Evolutionary conservation across 495 filamentous ascomycete genomes (phyloP).

Genomic region (Neurospora sp.): DNA sequence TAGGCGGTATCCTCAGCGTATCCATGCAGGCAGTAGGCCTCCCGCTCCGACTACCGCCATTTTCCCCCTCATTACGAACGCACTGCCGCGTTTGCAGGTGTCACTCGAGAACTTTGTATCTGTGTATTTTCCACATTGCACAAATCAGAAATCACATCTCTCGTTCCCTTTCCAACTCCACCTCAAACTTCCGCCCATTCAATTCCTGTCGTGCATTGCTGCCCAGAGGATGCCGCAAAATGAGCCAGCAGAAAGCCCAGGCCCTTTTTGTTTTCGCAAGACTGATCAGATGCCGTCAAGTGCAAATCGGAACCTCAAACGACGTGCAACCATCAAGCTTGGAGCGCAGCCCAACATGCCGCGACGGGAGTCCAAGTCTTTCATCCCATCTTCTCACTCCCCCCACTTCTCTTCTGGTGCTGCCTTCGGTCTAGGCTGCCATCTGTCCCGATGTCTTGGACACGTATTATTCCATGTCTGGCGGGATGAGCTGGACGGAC

Average conservation of each 20-base stretch:
- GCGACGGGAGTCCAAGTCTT: not conserved
- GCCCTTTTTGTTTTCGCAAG: not conserved
- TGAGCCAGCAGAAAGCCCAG: not conserved
- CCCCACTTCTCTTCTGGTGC: not conserved
- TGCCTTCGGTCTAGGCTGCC: not conserved
- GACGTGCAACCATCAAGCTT: not conserved
- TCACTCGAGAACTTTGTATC: not conserved
- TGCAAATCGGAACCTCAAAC: not conserved
- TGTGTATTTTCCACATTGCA: not conserved
- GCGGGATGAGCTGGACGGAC: not conserved
- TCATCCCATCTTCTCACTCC: not conserved
- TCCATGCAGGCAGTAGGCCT: not conserved
- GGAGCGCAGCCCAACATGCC: not conserved
- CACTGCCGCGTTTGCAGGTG: not conserved
- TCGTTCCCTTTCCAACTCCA: not conserved
- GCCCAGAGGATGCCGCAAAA: not conserved
- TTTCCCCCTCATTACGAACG: not conserved
- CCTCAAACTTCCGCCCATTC: not conserved
- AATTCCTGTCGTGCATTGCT: not conserved
- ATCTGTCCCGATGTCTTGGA: not conserved
- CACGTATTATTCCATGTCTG: not conserved
- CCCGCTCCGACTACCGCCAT: not conserved
- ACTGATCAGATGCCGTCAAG: not conserved
- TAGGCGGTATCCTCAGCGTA: not conserved
- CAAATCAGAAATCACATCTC: not conserved